These are phyloP conservation scores for Penicillium simplicissimum DNA, from an alignment of 495 filamentous ascomycete genomes.

Conservation along the genomic window DNA sequence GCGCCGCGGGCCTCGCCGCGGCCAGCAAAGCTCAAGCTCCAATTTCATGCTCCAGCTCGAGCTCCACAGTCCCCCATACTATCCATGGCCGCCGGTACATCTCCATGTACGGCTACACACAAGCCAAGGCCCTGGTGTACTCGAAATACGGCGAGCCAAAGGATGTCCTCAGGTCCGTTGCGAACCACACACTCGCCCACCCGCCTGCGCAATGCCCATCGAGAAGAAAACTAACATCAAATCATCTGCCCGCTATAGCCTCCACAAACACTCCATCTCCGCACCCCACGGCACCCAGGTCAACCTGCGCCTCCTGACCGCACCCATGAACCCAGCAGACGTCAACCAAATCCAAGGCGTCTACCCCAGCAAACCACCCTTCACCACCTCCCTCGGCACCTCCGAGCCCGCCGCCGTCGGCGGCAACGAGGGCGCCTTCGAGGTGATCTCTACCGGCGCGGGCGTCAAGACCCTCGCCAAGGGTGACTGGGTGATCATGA, in stretches of 20 bases:
- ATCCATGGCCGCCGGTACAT: constrained; percentile 41
- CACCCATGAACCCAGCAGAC: constrained; percentile 95
- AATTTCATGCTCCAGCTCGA: constrained; percentile 28
- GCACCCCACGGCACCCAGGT: constrained; percentile 62
- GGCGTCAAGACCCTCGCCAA: constrained; percentile 54
- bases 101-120: constrained; percentile 94
- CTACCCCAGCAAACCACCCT: constrained; percentile 82
- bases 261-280: constrained; percentile 82
- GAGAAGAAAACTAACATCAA: neutral
- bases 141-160: constrained; percentile 80
- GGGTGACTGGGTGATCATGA: constrained; percentile 94
- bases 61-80: constrained; percentile 6
- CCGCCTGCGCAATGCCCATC: neutral
- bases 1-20: constrained; percentile 14
- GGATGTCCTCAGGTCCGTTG: constrained; percentile 69
- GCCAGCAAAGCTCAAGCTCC: constrained; percentile 22
- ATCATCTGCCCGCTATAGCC: no score
- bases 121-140: constrained; percentile 89
- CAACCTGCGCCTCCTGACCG: constrained; percentile 75
- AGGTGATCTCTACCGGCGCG: constrained; percentile 68
- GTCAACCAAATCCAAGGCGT: constrained; percentile 96
- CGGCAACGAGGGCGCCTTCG: constrained; percentile 92
- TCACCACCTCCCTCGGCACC: constrained; percentile 74
- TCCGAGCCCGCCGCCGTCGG: constrained; percentile 67
- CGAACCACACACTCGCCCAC: neutral